phyloP scores from a whole-genome alignment of 768 basidiomycete genomes.

The Gloeostereum incarnatum region DNA sequence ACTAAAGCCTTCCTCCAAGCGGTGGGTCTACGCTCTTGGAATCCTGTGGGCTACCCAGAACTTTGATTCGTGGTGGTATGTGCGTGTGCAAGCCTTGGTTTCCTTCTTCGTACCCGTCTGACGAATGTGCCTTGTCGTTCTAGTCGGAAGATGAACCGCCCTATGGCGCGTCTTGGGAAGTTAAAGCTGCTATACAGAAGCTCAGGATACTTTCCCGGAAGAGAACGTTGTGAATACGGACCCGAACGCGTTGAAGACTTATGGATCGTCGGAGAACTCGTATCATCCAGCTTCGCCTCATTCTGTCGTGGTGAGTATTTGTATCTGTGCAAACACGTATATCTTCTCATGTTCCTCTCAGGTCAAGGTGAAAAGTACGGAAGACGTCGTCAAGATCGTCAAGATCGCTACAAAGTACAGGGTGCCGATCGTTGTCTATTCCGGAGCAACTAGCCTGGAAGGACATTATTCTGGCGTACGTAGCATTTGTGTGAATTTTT shows the following conservation, averaged over 20 bases:
- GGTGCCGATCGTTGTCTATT: slow-evolving; percentile 74
- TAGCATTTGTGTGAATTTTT: slow-evolving; percentile 4
- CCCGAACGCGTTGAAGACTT: slow-evolving; percentile 34
- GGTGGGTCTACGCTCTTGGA: slow-evolving; percentile 22
- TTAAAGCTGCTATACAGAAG: slow-evolving; percentile 43
- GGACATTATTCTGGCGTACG: slow-evolving; percentile 75
- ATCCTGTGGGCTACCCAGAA: slow-evolving; percentile 21
- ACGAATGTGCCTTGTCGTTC: no score
- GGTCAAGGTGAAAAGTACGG: slow-evolving; percentile 58
- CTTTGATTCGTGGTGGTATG: slow-evolving; percentile 18
- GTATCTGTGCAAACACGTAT: neutral
- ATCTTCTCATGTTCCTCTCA: slow-evolving; percentile 13
- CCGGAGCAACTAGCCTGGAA: slow-evolving; percentile 82
- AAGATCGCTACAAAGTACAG: slow-evolving; percentile 64
- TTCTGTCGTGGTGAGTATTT: slow-evolving; percentile 31
- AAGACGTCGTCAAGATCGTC: slow-evolving; percentile 77
- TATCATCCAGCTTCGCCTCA: slow-evolving; percentile 55
- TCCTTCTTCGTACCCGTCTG: neutral
- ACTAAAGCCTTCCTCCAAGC: slow-evolving; percentile 25
- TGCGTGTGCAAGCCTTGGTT: slow-evolving; percentile 8
- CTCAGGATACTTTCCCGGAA: slow-evolving; percentile 35
- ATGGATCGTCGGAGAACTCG: slow-evolving; percentile 64
- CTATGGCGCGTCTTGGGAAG: slow-evolving; percentile 39
- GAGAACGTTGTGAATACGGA: slow-evolving; percentile 38
- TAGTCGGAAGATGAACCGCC: neutral